These are phyloP conservation scores for Alternaria viburni DNA, from an alignment of 2,329 filamentous ascomycete species.

Conservation along the genomic window DNA sequence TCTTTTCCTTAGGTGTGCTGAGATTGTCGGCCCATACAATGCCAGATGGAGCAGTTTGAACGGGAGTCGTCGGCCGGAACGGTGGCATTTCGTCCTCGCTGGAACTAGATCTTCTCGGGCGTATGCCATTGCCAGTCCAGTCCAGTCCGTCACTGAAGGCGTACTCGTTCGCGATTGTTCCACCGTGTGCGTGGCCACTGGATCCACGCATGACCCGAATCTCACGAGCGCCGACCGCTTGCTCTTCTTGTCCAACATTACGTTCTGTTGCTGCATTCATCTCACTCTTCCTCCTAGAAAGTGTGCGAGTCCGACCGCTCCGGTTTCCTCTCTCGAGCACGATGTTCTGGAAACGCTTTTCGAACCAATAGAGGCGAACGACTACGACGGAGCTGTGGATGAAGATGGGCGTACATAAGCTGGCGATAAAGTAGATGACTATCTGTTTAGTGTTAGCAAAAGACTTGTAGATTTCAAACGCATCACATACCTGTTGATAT, in stretches of 20 bases:
- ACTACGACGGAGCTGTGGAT: slow-evolving; percentile 78
- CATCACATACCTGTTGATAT: slow-evolving; percentile 54
- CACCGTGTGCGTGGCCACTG: slow-evolving; percentile 59
- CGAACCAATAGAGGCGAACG: slow-evolving; percentile 95
- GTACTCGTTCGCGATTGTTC: slow-evolving; percentile 62
- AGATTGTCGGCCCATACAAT: slow-evolving; percentile 33
- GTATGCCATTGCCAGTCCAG: slow-evolving; percentile 18
- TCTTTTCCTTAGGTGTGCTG: slow-evolving; percentile 59
- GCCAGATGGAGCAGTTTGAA: slow-evolving; percentile 18
- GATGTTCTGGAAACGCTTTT: slow-evolving; percentile 89
- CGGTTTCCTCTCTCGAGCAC: slow-evolving; percentile 71
- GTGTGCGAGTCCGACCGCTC: slow-evolving; percentile 66
- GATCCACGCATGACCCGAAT: slow-evolving; percentile 71
- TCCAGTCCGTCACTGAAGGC: slow-evolving; percentile 55
- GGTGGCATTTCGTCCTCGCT: slow-evolving; percentile 27
- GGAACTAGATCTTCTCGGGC: slow-evolving; percentile 12
- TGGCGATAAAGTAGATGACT: slow-evolving; percentile 48
- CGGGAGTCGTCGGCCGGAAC: slow-evolving; percentile 20
- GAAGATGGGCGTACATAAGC: slow-evolving; percentile 50
- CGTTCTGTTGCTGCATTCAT: slow-evolving; percentile 55
- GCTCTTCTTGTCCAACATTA: slow-evolving; percentile 58
- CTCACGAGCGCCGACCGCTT: slow-evolving; percentile 68
- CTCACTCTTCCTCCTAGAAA: slow-evolving; percentile 59
- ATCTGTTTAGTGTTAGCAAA: slow-evolving; percentile 43
- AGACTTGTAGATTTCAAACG: neutral